These are phyloP conservation scores for Fistulinella staudtii DNA, from an alignment of 1,284 basidiomycete species.

Conservation along the genomic window DNA sequence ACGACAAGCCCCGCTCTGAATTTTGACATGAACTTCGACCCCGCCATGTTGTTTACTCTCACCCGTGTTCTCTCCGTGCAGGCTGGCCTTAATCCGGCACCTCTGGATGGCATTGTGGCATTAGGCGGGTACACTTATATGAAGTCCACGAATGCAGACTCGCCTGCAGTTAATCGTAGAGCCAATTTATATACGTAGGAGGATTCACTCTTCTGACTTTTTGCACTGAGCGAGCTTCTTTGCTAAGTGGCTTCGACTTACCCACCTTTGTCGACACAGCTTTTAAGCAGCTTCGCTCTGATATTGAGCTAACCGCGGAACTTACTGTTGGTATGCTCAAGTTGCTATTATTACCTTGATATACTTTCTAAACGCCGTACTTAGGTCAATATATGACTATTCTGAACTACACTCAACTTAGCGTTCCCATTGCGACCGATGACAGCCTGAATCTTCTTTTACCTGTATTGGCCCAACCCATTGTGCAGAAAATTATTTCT, in stretches of 20 bases:
- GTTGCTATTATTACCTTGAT: background rate
- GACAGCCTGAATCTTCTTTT: conserved; percentile 61
- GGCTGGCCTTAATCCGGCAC: conserved; percentile 57
- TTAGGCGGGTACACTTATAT: conserved; percentile 70
- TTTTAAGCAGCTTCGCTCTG: conserved; percentile 60
- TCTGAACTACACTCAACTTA: conserved; percentile 57
- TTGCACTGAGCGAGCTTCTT: conserved; percentile 11
- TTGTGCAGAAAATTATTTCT: conserved; percentile 75
- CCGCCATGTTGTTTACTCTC: conserved; percentile 67
- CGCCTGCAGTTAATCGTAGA: conserved; percentile 34
- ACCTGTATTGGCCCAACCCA: conserved; percentile 70
- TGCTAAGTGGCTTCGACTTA: conserved; percentile 64
- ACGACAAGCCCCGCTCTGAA: conserved; percentile 59
- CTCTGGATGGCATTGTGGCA: conserved; percentile 65
- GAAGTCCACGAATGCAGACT: conserved; percentile 38
- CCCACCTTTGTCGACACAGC: conserved; percentile 62
- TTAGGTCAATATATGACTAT: conserved; percentile 62
- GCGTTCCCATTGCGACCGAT: conserved; percentile 61
- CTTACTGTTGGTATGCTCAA: conserved; percentile 52
- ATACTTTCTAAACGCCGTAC: background rate
- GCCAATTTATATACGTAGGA: conserved; percentile 55
- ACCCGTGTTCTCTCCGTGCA: conserved; percentile 64
- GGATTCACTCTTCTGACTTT: conserved; percentile 2
- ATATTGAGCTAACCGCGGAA: conserved; percentile 55
- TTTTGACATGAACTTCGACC: conserved; percentile 70